These are phyloP conservation scores for Pseudocercospora vitis DNA, from an alignment of 2,329 filamentous ascomycete species.

Conservation along the genomic window DNA sequence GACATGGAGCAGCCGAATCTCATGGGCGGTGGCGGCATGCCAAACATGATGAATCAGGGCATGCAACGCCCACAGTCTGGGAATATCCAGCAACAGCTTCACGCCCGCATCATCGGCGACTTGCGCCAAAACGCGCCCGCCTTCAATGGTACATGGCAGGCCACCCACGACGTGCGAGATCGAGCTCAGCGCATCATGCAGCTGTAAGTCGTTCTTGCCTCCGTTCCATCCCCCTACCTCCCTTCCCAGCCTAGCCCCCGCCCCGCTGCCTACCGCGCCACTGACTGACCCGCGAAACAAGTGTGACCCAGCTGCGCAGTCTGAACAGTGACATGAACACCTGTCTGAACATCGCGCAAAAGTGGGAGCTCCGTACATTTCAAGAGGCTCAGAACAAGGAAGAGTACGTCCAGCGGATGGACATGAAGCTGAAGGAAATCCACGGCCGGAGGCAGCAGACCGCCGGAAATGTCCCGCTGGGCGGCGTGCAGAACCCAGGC, in stretches of 20 bases:
- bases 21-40: not conserved
- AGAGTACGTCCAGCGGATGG: constrained; percentile 30
- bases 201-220: constrained; percentile 31
- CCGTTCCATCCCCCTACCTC: not conserved
- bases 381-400: constrained; percentile 30
- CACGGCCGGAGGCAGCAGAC: constrained; percentile 24
- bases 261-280: constrained; percentile 12
- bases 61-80: constrained; percentile 32
- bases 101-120: constrained; percentile 31
- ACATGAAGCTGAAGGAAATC: constrained; percentile 33
- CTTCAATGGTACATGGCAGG: constrained; percentile 36
- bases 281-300: no score
- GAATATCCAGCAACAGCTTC: constrained; percentile 31
- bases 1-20: constrained; percentile 15
- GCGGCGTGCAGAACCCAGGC: constrained; percentile 12
- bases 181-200: constrained; percentile 36
- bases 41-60: constrained; percentile 6
- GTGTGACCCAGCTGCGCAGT: constrained; percentile 27
- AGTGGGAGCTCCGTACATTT: constrained; percentile 32
- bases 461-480: constrained; percentile 17
- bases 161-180: constrained; percentile 32
- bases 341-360: constrained; percentile 31
- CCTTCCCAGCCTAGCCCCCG: not conserved
- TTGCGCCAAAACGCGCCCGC: constrained; percentile 24
- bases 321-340: constrained; percentile 26